Percentiles rank a stretch among this genome's conserved stretches.
Evolutionary conservation across 1,139 yeast species (phyloP).

Genomic region (Protomyces pachydermus): DNA sequence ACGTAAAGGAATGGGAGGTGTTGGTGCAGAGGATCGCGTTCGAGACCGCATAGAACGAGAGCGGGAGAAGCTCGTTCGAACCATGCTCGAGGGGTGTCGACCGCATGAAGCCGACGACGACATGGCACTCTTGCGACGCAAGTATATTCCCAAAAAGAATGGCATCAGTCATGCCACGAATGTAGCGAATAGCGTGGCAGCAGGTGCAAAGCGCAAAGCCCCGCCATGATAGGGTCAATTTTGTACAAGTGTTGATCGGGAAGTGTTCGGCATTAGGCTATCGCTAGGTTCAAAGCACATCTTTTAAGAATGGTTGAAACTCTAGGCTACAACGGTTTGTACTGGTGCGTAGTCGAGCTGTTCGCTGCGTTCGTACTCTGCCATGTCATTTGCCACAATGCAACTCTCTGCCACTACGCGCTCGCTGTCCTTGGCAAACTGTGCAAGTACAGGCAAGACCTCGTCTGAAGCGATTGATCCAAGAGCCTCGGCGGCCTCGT

Average conservation of each 20-base stretch:
- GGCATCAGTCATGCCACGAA: neutral
- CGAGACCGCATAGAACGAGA: conserved; percentile 27
- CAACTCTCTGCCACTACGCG: conserved; percentile 94
- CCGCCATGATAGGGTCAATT: neutral
- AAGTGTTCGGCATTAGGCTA: neutral
- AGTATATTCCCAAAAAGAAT: neutral
- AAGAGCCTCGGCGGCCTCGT: conserved; percentile 98
- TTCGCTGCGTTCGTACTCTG: conserved; percentile 84
- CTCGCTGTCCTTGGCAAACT: conserved; percentile 73
- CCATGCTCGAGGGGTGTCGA: conserved; percentile 15
- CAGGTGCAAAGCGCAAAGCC: neutral
- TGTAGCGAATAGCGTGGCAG: neutral
- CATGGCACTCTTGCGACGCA: conserved; percentile 6
- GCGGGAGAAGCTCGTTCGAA: conserved; percentile 27
- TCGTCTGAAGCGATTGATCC: conserved; percentile 98
- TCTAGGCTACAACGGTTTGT: neutral
- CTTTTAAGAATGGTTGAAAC: neutral
- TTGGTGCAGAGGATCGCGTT: conserved; percentile 26
- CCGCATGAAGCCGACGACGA: conserved; percentile 24
- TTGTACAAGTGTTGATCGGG: neutral
- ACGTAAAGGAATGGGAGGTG: conserved; percentile 8
- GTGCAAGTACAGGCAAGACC: conserved; percentile 77
- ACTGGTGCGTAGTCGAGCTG: conserved; percentile 65
- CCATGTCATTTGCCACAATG: conserved; percentile 94
- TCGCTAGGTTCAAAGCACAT: neutral